These are phyloP conservation scores for Suhomyces faveliae DNA, from an alignment of 805 yeast genomes.

Conservation along the genomic window DNA sequence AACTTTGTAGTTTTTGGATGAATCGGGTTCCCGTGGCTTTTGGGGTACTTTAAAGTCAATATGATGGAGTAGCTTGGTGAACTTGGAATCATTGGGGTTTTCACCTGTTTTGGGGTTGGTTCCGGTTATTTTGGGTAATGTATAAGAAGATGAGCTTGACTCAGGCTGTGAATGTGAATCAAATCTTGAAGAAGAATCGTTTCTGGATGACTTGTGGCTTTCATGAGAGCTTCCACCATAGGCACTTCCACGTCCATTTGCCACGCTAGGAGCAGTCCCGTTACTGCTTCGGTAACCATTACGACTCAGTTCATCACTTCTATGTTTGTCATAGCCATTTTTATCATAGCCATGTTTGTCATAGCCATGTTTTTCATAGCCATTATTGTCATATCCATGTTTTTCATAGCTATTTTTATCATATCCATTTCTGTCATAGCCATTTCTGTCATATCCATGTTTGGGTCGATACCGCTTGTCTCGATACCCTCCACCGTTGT, in stretches of 20 bases:
- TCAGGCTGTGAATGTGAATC: too few relatives aligned
- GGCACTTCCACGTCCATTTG: neutral
- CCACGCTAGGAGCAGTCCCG: neutral
- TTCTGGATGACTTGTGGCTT: too few relatives aligned
- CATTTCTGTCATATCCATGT: neutral
- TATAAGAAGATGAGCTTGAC: neutral
- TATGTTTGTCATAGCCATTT: neutral
- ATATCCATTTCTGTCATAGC: neutral
- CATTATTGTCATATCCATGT: neutral
- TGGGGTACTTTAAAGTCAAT: constrained; percentile 14
- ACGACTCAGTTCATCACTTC: neutral
- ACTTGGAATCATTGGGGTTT: constrained; percentile 30
- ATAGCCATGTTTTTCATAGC: too few relatives aligned
- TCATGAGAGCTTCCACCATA: neutral
- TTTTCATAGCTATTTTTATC: neutral
- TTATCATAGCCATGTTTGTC: neutral
- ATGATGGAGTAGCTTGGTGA: constrained; percentile 32
- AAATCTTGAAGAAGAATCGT: too few relatives aligned
- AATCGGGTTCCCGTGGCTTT: constrained; percentile 13
- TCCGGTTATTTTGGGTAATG: neutral
- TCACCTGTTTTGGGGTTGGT: constrained; percentile 24
- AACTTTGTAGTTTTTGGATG: constrained; percentile 39
- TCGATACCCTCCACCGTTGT: constrained; percentile 3
- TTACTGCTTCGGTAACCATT: neutral
- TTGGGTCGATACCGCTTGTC: constrained; percentile 1